phyloP scores from a whole-genome alignment of 2,329 filamentous ascomycete genomes.

The Hypoxylon sp. region DNA sequence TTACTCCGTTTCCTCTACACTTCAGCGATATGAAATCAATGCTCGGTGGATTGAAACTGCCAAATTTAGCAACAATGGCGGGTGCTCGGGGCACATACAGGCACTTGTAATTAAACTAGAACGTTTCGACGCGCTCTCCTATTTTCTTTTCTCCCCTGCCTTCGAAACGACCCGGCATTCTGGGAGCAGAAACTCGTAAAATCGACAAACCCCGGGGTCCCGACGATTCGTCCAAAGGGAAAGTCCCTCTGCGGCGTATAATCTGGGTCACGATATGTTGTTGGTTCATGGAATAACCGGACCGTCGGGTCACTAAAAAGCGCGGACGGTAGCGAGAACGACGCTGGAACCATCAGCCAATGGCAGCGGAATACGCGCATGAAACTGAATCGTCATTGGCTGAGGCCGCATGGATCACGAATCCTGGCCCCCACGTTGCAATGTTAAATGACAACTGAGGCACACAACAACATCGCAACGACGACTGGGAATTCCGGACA shows the following conservation, averaged over 20 bases:
- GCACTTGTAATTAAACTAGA: constrained; percentile 5
- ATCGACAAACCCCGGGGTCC: background rate
- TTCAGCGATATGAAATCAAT: background rate
- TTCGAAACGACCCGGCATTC: background rate
- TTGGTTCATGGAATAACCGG: constrained; percentile 20
- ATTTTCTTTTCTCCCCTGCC: background rate
- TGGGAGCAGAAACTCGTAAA: background rate
- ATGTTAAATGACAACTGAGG: constrained; percentile 12
- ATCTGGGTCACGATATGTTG: background rate
- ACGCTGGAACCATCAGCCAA: constrained; percentile 18
- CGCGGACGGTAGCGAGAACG: constrained; percentile 9
- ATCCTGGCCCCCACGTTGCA: constrained; percentile 35
- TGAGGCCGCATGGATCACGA: constrained; percentile 13
- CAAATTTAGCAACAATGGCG: constrained; percentile 7
- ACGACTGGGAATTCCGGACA: background rate
- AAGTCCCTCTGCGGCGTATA: background rate
- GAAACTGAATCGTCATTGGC: constrained; percentile 18
- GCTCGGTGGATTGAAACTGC: background rate
- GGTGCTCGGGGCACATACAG: background rate
- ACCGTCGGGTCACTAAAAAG: constrained; percentile 15
- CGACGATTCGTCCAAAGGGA: constrained; percentile 1
- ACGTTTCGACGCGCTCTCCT: constrained; percentile 2
- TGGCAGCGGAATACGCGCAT: background rate
- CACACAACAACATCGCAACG: constrained; percentile 1
- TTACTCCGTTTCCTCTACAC: background rate